Evolutionary conservation across 179 eudicot genomes (phyloP).

Genomic region (Silene vulgaris): DNA sequence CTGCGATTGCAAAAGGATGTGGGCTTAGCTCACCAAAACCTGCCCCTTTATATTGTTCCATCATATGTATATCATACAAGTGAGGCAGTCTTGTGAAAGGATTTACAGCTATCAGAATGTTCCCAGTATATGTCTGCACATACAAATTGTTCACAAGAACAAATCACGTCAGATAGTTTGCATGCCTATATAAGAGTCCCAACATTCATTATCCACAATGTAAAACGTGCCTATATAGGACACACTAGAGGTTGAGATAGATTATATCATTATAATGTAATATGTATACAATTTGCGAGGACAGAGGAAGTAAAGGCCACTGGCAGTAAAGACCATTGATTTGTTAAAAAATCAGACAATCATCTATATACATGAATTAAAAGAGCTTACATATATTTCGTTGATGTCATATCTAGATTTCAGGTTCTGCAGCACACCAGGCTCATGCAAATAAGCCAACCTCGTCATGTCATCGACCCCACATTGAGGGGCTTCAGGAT

Average conservation of each 20-base stretch:
- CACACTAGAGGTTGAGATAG: neutral
- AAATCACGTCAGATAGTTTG: neutral
- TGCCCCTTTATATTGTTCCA: conserved; percentile 95
- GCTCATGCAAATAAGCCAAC: conserved; percentile 95
- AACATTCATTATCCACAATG: neutral
- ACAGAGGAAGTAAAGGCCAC: too few relatives aligned
- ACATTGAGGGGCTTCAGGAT: conserved; percentile 86
- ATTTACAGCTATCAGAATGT: conserved; percentile 87
- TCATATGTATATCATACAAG: conserved; percentile 90
- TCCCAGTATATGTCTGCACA: conserved; percentile 87
- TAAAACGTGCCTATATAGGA: neutral
- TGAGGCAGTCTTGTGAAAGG: conserved; percentile 89
- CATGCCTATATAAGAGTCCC: neutral
- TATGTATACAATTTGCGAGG: neutral
- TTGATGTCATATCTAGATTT: conserved; percentile 88
- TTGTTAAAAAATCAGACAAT: neutral
- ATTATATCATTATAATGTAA: neutral
- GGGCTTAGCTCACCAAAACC: conserved; percentile 94
- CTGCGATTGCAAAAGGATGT: conserved; percentile 96
- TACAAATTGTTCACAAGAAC: conserved; percentile 26
- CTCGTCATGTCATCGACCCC: conserved; percentile 99
- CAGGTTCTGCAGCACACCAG: conserved; percentile 77
- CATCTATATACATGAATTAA: neutral
- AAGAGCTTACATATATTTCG: conserved; percentile 78
- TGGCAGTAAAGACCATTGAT: neutral